Evolutionary conservation across 2,329 filamentous ascomycete species (phyloP).

Genomic region (Pseudocercospora fuligena): DNA sequence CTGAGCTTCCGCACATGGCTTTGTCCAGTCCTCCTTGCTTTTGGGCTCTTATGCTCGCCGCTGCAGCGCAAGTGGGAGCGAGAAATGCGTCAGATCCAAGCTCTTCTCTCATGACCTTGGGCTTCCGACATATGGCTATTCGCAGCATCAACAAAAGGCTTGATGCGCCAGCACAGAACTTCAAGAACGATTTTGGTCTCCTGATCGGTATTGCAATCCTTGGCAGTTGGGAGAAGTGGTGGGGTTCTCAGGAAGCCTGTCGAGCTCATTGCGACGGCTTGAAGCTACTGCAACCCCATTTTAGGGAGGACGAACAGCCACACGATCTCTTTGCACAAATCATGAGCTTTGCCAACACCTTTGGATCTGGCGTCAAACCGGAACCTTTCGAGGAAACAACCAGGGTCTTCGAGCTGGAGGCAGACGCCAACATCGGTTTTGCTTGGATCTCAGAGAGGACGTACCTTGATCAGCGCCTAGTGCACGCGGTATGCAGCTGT

Average conservation of each 20-base stretch:
- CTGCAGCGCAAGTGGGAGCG: conserved; percentile 14
- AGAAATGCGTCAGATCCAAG: conserved; percentile 7
- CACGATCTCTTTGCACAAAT: conserved; percentile 22
- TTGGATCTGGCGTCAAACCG: conserved; percentile 8
- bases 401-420: conserved; percentile 15
- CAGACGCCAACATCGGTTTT: conserved; percentile 17
- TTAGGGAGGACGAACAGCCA: conserved; percentile 15
- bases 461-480: conserved; percentile 18
- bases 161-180: conserved; percentile 11
- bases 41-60: conserved; percentile 25
- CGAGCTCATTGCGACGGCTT: conserved; percentile 24
- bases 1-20: conserved; percentile 22
- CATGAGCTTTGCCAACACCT: conserved; percentile 22
- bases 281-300: conserved; percentile 16
- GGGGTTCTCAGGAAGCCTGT: conserved; percentile 22
- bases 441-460: conserved; percentile 9
- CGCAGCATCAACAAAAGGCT: conserved; percentile 21
- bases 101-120: conserved; percentile 15
- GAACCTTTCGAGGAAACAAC: conserved; percentile 14
- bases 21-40: conserved; percentile 23
- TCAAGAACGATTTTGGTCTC: conserved; percentile 23
- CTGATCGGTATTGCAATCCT: conserved; percentile 24
- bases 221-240: conserved; percentile 25
- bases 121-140: conserved; percentile 26
- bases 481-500: conserved; percentile 15